A percentile compares a stretch with the other conserved stretches of the same genome.
Evolutionary conservation across 345 rosid genomes (phyloP).

Genomic region (Melaleuca alternifolia): DNA sequence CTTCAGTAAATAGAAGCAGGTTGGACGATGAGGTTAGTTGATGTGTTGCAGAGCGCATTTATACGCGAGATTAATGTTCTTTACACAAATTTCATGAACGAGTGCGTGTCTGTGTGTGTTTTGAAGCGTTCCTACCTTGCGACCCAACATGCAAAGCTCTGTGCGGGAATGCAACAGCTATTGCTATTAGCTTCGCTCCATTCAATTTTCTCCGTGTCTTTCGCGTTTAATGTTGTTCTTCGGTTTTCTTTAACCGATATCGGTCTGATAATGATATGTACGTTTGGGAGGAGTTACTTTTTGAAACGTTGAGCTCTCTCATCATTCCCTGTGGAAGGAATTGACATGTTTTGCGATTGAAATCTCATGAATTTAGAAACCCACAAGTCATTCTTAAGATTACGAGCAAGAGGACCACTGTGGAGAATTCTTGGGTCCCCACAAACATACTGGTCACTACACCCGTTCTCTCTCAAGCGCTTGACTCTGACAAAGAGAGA

Average conservation of each 20-base stretch:
- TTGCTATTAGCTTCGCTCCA: not conserved
- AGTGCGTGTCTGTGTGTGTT: not conserved
- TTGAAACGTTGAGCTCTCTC: not conserved
- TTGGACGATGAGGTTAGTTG: slow-evolving; percentile 63
- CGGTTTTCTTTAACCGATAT: not conserved
- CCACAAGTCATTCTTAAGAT: not conserved
- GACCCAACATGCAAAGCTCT: not conserved
- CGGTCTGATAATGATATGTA: not conserved
- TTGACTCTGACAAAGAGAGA: slow-evolving; percentile 20
- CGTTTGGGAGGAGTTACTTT: not conserved
- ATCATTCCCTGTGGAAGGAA: no score
- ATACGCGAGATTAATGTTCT: slow-evolving; percentile 17
- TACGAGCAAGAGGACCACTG: slow-evolving; percentile 27
- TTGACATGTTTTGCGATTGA: no score
- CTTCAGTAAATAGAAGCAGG: slow-evolving; percentile 64
- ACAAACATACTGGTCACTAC: not conserved
- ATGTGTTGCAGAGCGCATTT: slow-evolving; percentile 59
- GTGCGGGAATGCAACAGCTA: not conserved
- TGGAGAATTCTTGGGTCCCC: slow-evolving; percentile 21
- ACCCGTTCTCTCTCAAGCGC: no score
- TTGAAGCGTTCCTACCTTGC: not conserved
- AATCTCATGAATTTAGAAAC: not conserved
- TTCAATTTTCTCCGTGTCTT: not conserved
- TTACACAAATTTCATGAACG: not conserved
- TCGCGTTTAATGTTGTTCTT: not conserved